Conservation (phyloP, 768 basidiomycete species). For the Leccinum uliginosum region DNA sequence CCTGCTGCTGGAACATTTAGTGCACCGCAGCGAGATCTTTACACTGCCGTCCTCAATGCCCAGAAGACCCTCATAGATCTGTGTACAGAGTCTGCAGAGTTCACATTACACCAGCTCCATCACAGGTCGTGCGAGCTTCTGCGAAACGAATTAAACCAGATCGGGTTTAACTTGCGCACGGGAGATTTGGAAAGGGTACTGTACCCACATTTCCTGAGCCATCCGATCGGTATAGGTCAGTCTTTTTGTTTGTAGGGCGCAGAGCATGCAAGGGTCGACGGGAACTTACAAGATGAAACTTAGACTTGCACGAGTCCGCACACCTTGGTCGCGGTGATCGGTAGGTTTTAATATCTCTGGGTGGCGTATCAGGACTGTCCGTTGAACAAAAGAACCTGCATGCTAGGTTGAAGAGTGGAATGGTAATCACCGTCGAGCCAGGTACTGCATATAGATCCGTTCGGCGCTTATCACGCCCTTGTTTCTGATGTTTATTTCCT, state of each 20-base stretch:
- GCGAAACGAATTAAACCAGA: slow-evolving; percentile 65
- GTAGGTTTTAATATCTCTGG: slow-evolving; percentile 34
- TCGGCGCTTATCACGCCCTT: neutral
- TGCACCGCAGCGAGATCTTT: slow-evolving; percentile 77
- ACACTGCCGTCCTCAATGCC: slow-evolving; percentile 67
- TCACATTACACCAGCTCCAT: slow-evolving; percentile 77
- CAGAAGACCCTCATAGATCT: slow-evolving; percentile 63
- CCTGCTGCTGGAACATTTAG: slow-evolving; percentile 83
- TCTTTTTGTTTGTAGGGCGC: slow-evolving; percentile 4
- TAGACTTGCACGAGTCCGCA: slow-evolving; percentile 87
- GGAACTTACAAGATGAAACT: slow-evolving; percentile 11
- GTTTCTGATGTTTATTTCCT: slow-evolving; percentile 6
- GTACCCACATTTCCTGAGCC: slow-evolving; percentile 91
- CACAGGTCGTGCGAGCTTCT: slow-evolving; percentile 63
- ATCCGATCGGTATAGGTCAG: slow-evolving; percentile 87
- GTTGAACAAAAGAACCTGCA: slow-evolving; percentile 5
- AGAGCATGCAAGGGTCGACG: slow-evolving; percentile 5
- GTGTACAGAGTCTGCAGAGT: slow-evolving; percentile 52
- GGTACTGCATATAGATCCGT: slow-evolving; percentile 37
- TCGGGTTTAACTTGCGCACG: slow-evolving; percentile 38
- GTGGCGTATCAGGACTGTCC: neutral
- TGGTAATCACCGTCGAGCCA: slow-evolving; percentile 92
- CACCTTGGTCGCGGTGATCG: slow-evolving; percentile 50
- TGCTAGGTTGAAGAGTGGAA: slow-evolving; percentile 68
- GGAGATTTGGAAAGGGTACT: slow-evolving; percentile 66